Base-by-base conservation (phyloP, 2,329 filamentous ascomycete genomes). In the Fusarium fracticaudum region DNA sequence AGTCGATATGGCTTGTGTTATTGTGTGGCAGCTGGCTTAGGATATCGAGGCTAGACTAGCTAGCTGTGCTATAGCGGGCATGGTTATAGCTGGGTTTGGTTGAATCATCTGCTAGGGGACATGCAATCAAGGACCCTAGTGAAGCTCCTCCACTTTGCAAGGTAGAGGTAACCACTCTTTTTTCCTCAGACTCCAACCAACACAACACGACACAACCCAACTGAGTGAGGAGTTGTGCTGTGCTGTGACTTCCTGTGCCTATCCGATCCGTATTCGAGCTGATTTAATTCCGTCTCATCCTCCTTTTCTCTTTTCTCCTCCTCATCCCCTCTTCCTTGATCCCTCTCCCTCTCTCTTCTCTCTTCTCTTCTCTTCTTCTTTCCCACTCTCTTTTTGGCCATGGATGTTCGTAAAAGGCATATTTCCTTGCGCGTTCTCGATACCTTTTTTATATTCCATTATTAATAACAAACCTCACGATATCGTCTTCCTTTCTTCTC, bases 221-320 rank as follows among this genome's bases (percentile, higher is more conserved):
- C 15, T 26, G 43, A 44, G n/a, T n/a, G 51, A 26, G 14, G 50
- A 26, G 33, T 26, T 53, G 50, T 35, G 29, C 9, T 50, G 47
- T n/a, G 45, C 45, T 37, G 50, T 37, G n/a, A 37, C 18, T 26
- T 53, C 33, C n/a, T 54, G 51, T 55, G n/a, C 51, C 51, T 29
- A 10, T 29, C 51, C 51, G 51, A 10, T 29, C 51, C 51, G 51
- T 54, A 54, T 40, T 55, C 24, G 35, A 55, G 55, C 50, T 55
- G 45, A 72, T 60, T 60, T 60, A 53, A 71, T 59, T 45, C 60
- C 57, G 33, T 41, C 54, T 66, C 47, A 12, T 55, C 38, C 18
- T 57, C 48, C 41, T 38, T 51, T 63, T 55, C 58, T 59, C 60
- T 62, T 51, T 67, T 61, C 57, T 65, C 60, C 37, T 69, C 45